Percentiles rank a stretch among this genome's conserved stretches.
These are phyloP conservation scores for Tolypocladium endophyticum DNA, from an alignment of 2,329 filamentous ascomycete genomes.

Conservation along the genomic window DNA sequence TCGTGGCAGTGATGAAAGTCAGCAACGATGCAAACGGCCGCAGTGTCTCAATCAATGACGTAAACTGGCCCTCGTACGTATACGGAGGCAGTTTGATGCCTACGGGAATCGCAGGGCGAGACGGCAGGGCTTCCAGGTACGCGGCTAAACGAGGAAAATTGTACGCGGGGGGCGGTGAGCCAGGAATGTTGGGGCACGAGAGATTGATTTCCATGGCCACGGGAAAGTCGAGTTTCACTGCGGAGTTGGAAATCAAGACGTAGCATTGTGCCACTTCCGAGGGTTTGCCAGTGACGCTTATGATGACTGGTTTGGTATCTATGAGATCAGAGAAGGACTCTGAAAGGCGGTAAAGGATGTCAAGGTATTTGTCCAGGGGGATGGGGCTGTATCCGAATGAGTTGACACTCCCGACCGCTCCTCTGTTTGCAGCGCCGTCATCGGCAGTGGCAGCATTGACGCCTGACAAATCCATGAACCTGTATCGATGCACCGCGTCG, in stretches of 20 bases:
- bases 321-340: conserved; percentile 4
- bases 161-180: conserved; percentile 62
- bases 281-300: conserved; percentile 59
- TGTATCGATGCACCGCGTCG: conserved; percentile 48
- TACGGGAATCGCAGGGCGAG: conserved; percentile 24
- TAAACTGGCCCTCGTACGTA: conserved; percentile 58
- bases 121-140: conserved; percentile 43
- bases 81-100: conserved; percentile 72
- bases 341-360: conserved; percentile 39
- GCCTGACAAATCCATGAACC: conserved; percentile 47
- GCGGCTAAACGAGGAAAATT: conserved; percentile 30
- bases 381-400: conserved; percentile 65
- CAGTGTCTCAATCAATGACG: conserved; percentile 42
- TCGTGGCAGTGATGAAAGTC: conserved; percentile 63
- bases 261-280: conserved; percentile 49
- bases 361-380: conserved; percentile 47
- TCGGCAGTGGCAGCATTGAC: not conserved
- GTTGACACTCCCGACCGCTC: conserved; percentile 45
- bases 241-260: conserved; percentile 28
- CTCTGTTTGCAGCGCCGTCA: not conserved
- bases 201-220: conserved; percentile 69
- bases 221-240: conserved; percentile 29
- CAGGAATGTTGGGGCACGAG: conserved; percentile 65
- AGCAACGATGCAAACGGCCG: conserved; percentile 30
- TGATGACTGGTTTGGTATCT: conserved; percentile 47